Base-by-base conservation (phyloP, 169 alveolate species). In the Eimeria necatrix region DNA sequence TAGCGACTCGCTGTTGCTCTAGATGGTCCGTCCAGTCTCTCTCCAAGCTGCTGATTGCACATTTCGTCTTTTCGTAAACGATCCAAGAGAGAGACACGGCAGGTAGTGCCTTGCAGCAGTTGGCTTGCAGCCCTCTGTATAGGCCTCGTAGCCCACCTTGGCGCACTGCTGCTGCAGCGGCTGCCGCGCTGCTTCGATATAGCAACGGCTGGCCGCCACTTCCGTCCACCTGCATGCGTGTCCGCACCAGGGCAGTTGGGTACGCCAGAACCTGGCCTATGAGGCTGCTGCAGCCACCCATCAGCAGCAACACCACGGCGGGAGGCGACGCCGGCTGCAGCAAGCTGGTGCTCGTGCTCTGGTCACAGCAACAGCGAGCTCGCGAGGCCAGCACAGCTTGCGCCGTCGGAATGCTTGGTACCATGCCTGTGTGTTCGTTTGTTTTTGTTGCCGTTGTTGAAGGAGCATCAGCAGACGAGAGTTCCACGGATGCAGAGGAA, bases 151-250 rank as follows among this genome's bases (percentile, higher is more conserved):
- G 18, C 18, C 96, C 96, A 22, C 94, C 97, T 24, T 91, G 94
- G n/a, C 90, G 64, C 41, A 93, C 41, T 26, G 94, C 94, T 6
- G 83, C 83, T 10, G 89, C 90, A 14, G 91, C 81, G 18, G 86
- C 95, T 24, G 81, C 88, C 49, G 93, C 59, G 81, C 95, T 88
- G 64, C 61, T 86, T 53, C 86, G 70, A 83, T 95, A 95, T 12
- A 68, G 71, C 48, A 81, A 49, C 5, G 83, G 83, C 26, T 84
- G 41, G 53, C 94, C 95, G 41, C 74, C 74, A 90, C 94, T 93
- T 26, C 97, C 97, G 24, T 95, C 97, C 68, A 86, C 96, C 80
- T 95, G 97, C 86, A 95, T 51, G 81, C 97, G 95, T 51, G 97
- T 95, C 61, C 97, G 64, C 73, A 93, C 89, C 32, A 95, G 86